Percentiles rank a stretch among this genome's conserved stretches.
These are phyloP conservation scores for Botrytis aclada DNA, from an alignment of 2,329 filamentous ascomycete genomes.

Conservation along the genomic window DNA sequence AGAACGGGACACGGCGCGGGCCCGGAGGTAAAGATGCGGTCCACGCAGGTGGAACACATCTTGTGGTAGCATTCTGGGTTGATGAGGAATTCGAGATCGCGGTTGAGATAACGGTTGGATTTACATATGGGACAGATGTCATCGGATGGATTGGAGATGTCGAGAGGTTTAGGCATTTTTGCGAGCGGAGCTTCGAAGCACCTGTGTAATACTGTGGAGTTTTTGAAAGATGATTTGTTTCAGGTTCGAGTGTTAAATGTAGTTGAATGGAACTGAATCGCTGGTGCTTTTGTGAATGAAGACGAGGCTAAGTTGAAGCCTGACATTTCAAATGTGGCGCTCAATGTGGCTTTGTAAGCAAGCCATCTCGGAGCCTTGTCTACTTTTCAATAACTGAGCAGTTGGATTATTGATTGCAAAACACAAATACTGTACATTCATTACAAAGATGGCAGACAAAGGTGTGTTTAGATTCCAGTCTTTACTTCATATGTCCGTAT, in stretches of 20 bases:
- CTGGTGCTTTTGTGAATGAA: background rate
- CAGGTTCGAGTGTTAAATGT: slow-evolving; percentile 10
- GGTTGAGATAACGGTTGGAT: slow-evolving; percentile 91
- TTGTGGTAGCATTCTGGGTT: slow-evolving; percentile 99
- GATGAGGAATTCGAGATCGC: slow-evolving; percentile 90
- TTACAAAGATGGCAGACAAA: slow-evolving; percentile 30
- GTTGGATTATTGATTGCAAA: background rate
- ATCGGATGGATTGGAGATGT: slow-evolving; percentile 32
- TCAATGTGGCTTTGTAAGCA: slow-evolving; percentile 12
- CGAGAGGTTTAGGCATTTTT: slow-evolving; percentile 12
- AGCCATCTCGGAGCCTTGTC: slow-evolving; percentile 30
- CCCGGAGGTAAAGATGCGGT: slow-evolving; percentile 87
- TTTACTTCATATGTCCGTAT: background rate
- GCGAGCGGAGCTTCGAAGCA: background rate
- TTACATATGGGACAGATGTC: slow-evolving; percentile 98
- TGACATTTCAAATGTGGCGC: background rate
- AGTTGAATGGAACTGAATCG: background rate
- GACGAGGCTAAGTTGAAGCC: background rate
- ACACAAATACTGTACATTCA: slow-evolving; percentile 18
- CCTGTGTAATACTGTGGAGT: background rate
- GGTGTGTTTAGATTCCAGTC: slow-evolving; percentile 18
- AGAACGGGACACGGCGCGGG: slow-evolving; percentile 91
- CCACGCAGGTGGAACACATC: slow-evolving; percentile 96
- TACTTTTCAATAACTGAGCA: slow-evolving; percentile 14
- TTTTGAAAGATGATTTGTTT: slow-evolving; percentile 21